A percentile compares a stretch with the other conserved stretches of the same genome.
These are phyloP conservation scores for Jatropha curcas DNA, from an alignment of 345 rosid species.

Conservation along the genomic window DNA sequence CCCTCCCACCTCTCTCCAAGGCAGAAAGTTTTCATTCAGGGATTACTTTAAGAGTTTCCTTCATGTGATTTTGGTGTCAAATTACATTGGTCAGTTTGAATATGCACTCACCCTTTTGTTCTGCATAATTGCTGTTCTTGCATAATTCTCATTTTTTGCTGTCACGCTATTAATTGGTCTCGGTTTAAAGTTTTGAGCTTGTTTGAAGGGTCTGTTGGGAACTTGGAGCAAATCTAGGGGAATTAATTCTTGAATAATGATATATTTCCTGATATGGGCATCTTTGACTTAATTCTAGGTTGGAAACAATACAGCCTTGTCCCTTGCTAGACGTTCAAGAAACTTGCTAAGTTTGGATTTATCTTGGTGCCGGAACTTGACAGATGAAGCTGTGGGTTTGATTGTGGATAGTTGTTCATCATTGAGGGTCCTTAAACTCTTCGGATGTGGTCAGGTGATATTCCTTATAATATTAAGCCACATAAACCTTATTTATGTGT, in stretches of 20 bases:
- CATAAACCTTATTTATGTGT: too few relatives aligned
- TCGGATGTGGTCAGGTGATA: slow-evolving; percentile 85
- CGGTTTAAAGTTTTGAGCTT: too few relatives aligned
- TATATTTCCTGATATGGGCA: not conserved
- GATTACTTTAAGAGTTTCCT: not conserved
- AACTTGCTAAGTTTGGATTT: slow-evolving; percentile 63
- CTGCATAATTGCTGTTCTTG: not conserved
- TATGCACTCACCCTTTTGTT: not conserved
- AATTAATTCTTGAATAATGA: not conserved
- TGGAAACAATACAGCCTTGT: slow-evolving; percentile 59
- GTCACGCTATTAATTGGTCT: not conserved
- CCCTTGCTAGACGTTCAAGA: slow-evolving; percentile 56
- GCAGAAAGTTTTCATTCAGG: not conserved
- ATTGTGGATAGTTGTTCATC: slow-evolving; percentile 81
- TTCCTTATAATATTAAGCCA: not conserved
- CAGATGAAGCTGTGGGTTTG: slow-evolving; percentile 65
- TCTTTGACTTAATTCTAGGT: slow-evolving; percentile 45
- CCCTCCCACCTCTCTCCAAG: not conserved
- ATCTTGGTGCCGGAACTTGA: slow-evolving; percentile 79
- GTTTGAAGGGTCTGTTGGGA: not conserved
- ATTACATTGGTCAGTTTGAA: not conserved
- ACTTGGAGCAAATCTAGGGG: not conserved
- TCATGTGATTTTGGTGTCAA: not conserved
- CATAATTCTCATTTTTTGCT: not conserved
- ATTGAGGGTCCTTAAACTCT: slow-evolving; percentile 65